A percentile compares a stretch with the other conserved stretches of the same genome.
Conservation (phyloP, 768 basidiomycete genomes). For the Lyophyllum shimeji region DNA sequence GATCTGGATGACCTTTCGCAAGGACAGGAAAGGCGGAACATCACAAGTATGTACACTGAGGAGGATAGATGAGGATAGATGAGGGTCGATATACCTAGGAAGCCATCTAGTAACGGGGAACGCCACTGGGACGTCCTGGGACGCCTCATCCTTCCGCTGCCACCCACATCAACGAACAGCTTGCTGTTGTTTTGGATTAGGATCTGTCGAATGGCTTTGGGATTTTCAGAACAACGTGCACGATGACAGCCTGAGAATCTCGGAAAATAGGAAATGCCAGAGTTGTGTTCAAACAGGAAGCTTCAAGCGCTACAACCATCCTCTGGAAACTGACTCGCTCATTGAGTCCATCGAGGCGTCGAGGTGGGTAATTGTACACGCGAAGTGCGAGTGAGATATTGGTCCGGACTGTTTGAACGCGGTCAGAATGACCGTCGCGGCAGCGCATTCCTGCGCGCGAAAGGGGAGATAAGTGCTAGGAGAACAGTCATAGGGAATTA, state of each 20-base stretch:
- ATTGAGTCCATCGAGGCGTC: too few species aligned
- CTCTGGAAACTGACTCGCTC: too few species aligned
- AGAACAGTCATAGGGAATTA: neutral
- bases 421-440: constrained; percentile 62
- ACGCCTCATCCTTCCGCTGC: constrained; percentile 61
- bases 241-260: constrained; percentile 3
- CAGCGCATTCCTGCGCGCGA: constrained; percentile 44
- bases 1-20: constrained; percentile 1
- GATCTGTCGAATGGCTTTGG: constrained; percentile 41
- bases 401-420: too few species aligned
- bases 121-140: too few species aligned
- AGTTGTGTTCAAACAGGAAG: constrained; percentile 31
- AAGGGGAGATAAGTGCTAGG: neutral
- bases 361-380: too few species aligned
- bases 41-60: neutral
- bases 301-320: constrained; percentile 50
- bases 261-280: neutral
- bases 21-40: neutral
- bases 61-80: neutral
- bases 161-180: constrained; percentile 53
- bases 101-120: too few species aligned
- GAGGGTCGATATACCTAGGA: constrained; percentile 51
- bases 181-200: constrained; percentile 51
- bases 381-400: too few species aligned
- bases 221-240: neutral